A percentile compares a stretch with the other conserved stretches of the same genome.
Evolutionary conservation across 768 basidiomycete genomes (phyloP).

Genomic region (Rhodotorula sphaerocarpa): DNA sequence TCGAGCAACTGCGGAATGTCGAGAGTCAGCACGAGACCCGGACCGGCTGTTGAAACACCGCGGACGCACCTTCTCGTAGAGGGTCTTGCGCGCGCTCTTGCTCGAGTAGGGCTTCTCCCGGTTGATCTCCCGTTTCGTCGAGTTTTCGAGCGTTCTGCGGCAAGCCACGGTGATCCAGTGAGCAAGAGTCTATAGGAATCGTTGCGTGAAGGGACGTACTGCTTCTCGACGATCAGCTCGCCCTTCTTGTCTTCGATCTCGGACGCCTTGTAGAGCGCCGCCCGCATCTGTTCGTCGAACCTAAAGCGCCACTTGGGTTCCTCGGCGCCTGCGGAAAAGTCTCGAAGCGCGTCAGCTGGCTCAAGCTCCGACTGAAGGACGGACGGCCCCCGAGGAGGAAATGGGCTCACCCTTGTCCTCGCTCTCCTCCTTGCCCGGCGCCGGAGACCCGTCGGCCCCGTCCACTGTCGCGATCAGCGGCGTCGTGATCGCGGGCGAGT

Average conservation of each 20-base stretch:
- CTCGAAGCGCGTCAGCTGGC: background rate
- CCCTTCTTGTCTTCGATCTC: constrained; percentile 75
- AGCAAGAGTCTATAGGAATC: too few species aligned
- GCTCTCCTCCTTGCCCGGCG: constrained; percentile 20
- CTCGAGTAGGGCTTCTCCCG: constrained; percentile 48
- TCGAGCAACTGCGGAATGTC: constrained; percentile 10
- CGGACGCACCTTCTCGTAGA: constrained; percentile 64
- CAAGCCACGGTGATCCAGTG: too few species aligned
- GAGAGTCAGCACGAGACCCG: background rate
- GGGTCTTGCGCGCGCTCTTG: constrained; percentile 65
- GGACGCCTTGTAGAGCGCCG: constrained; percentile 69
- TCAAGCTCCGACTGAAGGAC: too few species aligned
- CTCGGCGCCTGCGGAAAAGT: constrained; percentile 2
- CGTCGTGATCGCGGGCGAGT: constrained; percentile 8
- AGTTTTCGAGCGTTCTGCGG: constrained; percentile 54
- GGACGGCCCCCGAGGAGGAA: constrained; percentile 1
- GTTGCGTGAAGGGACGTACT: constrained; percentile 37
- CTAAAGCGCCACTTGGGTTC: constrained; percentile 64
- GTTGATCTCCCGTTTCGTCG: constrained; percentile 43
- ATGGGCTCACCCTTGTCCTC: constrained; percentile 34
- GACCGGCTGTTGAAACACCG: background rate
- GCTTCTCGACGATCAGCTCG: constrained; percentile 47
- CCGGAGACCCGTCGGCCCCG: constrained; percentile 11
- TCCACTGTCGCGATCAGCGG: background rate
- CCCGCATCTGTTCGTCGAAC: constrained; percentile 72